phyloP scores from a whole-genome alignment of 1,284 basidiomycete species.

The Stereum hirsutum region DNA sequence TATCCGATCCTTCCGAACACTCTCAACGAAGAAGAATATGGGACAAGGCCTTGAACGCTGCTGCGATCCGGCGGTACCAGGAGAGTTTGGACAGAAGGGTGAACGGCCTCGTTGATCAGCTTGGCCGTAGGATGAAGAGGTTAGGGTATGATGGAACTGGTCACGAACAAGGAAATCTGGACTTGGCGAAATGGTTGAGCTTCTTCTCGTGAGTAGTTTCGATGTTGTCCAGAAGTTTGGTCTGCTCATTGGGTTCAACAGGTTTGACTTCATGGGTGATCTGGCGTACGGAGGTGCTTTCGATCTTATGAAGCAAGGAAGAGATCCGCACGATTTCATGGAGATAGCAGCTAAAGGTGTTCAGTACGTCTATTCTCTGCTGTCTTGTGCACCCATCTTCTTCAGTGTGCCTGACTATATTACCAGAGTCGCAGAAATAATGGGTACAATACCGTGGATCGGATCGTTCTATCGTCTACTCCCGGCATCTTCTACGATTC shows the following conservation, averaged over 20 bases:
- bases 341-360: background rate
- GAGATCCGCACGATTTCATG: constrained; percentile 11
- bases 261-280: constrained; percentile 57
- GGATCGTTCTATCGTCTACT: background rate
- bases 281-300: constrained; percentile 32
- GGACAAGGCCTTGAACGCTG: constrained; percentile 39
- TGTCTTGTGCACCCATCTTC: no score
- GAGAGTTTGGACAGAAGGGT: constrained; percentile 21
- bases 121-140: no score
- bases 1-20: constrained; percentile 28
- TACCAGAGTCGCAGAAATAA: no score
- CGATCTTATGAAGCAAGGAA: constrained; percentile 17
- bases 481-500: background rate
- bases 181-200: constrained; percentile 37
- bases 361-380: background rate
- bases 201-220: constrained; percentile 41
- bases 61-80: constrained; percentile 44
- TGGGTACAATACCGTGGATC: constrained; percentile 1
- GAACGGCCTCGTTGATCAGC: background rate
- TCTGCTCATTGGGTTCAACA: constrained; percentile 13
- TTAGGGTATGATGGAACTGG: no score
- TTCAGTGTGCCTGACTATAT: no score
- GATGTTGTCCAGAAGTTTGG: background rate
- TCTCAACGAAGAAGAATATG: constrained; percentile 39
- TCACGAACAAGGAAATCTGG: no score